These are phyloP conservation scores for Aquilaria malaccensis DNA, from an alignment of 345 rosid species.

Conservation along the genomic window DNA sequence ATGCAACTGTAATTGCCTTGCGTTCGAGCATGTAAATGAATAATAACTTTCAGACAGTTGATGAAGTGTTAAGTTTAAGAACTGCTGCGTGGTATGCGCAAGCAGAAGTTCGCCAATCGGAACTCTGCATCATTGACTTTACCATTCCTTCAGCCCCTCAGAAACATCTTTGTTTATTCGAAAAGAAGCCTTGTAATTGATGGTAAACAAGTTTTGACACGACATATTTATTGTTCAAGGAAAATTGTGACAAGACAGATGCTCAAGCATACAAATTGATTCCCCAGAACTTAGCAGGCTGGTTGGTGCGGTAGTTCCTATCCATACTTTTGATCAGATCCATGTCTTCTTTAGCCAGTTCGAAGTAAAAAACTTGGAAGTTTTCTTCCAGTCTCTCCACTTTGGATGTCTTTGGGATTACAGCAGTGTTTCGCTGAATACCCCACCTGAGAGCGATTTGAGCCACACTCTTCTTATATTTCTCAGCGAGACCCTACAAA, in stretches of 20 bases:
- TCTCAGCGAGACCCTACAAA: slow-evolving; percentile 63
- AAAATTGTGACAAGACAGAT: not conserved
- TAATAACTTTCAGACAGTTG: too few species aligned
- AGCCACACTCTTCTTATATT: slow-evolving; percentile 67
- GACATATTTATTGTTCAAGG: too few species aligned
- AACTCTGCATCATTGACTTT: slow-evolving; percentile 1
- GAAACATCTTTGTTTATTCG: not conserved
- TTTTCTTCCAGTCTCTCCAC: slow-evolving; percentile 61
- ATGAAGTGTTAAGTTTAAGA: too few species aligned
- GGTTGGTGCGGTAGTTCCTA: slow-evolving; percentile 57
- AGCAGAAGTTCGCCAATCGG: not conserved
- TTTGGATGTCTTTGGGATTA: slow-evolving; percentile 76
- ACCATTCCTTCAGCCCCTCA: not conserved
- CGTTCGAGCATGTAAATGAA: too few species aligned
- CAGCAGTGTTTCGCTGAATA: slow-evolving; percentile 62
- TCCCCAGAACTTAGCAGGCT: slow-evolving; percentile 83
- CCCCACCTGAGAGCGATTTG: slow-evolving; percentile 80
- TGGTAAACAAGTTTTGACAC: too few species aligned
- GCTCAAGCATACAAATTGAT: slow-evolving; percentile 62
- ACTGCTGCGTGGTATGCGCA: not conserved
- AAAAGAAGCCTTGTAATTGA: not conserved
- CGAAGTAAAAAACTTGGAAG: slow-evolving; percentile 52
- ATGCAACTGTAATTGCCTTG: not conserved
- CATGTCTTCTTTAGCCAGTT: slow-evolving; percentile 64
- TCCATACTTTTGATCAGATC: slow-evolving; percentile 51